phyloP scores from a whole-genome alignment of 2,329 filamentous ascomycete species.

The Calycina herbarum region DNA sequence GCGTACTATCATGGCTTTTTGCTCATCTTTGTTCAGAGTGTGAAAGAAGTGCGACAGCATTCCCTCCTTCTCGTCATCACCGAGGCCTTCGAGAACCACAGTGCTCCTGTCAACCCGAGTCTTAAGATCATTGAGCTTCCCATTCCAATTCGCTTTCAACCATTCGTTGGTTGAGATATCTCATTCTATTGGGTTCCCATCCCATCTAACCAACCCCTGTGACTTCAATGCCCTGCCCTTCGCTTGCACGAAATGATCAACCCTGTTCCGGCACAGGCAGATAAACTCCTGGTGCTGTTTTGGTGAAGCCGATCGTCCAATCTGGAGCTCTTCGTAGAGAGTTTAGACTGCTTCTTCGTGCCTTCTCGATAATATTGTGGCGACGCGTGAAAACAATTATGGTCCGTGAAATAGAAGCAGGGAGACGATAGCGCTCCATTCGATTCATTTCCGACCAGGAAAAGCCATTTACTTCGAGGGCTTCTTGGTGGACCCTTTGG shows the following conservation, averaged over 20 bases:
- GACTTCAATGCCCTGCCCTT: background rate
- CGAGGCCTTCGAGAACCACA: background rate
- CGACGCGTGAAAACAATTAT: background rate
- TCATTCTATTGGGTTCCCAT: background rate
- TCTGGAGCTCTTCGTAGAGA: background rate
- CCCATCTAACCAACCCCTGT: background rate
- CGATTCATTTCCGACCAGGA: background rate
- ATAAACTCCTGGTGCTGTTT: background rate
- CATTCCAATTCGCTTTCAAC: background rate
- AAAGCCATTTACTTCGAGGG: background rate
- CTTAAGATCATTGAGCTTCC: background rate
- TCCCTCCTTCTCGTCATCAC: background rate
- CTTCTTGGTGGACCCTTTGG: background rate
- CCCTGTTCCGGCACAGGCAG: background rate
- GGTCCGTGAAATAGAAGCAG: background rate
- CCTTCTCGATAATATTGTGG: background rate
- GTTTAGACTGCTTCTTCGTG: background rate
- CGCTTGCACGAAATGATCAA: background rate
- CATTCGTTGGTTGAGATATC: background rate
- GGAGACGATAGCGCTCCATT: background rate
- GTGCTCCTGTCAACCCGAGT: background rate
- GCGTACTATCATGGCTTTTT: too few relatives aligned
- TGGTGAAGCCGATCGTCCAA: background rate
- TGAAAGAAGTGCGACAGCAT: background rate
- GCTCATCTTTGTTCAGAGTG: background rate